Conservation (phyloP, 257 asterid species). For the Anisodus acutangulus region DNA sequence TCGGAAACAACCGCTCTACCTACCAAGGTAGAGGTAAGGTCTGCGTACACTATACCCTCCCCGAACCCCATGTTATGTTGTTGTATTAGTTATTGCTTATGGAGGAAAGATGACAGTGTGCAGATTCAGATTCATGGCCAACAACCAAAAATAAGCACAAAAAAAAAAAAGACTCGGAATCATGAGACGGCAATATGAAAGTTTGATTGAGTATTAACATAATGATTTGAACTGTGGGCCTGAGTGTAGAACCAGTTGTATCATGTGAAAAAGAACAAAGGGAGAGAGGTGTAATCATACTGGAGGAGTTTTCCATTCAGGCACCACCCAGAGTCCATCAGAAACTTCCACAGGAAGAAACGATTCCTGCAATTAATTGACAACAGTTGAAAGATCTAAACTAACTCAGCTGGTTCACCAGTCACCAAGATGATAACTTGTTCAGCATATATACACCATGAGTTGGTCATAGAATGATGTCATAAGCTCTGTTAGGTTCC, state of each 20-base stretch:
- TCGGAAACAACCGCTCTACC: too few relatives aligned
- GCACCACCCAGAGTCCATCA: constrained; percentile 90
- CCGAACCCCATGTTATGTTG: too few relatives aligned
- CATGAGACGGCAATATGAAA: not conserved
- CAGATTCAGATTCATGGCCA: not conserved
- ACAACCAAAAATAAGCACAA: not conserved
- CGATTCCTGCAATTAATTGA: constrained; percentile 64
- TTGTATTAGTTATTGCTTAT: not conserved
- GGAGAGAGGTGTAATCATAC: constrained; percentile 55
- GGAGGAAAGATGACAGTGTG: constrained; percentile 7
- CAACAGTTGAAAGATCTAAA: constrained; percentile 8
- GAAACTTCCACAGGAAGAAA: constrained; percentile 76
- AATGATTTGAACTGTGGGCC: not conserved
- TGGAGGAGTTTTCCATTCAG: constrained; percentile 83
- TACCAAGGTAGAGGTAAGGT: too few relatives aligned
- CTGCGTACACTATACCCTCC: too few relatives aligned
- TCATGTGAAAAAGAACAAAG: not conserved
- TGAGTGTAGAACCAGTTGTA: not conserved
- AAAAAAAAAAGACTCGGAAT: not conserved
- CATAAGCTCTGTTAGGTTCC: not conserved
- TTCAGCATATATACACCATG: constrained; percentile 1
- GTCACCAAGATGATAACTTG: constrained; percentile 3
- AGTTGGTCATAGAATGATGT: constrained; percentile 9
- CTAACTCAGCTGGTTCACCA: not conserved
- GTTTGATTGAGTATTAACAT: not conserved